Evolutionary conservation across 768 basidiomycete genomes (phyloP).

Genomic region (Antrodiella citrinella): DNA sequence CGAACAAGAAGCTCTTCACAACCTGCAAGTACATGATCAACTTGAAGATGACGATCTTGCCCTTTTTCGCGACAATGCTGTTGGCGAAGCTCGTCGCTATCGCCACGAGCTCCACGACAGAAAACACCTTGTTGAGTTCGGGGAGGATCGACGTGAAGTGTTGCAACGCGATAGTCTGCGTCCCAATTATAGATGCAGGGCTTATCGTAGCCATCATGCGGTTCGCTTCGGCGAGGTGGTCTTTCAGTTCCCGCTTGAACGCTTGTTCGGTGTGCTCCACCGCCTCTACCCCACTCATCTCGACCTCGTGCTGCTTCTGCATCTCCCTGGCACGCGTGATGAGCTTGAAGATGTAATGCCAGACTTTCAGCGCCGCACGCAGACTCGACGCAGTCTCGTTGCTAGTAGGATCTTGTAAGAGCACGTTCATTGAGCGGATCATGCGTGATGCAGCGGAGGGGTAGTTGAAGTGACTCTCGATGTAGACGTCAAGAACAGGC

Average conservation of each 20-base stretch:
- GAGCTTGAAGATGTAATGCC: conserved; percentile 95
- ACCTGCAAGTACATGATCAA: conserved; percentile 91
- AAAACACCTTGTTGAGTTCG: conserved; percentile 75
- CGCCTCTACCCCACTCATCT: conserved; percentile 73
- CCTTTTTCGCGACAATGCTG: conserved; percentile 66
- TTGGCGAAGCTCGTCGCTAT: conserved; percentile 83
- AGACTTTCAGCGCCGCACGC: conserved; percentile 88
- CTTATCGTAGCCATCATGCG: conserved; percentile 77
- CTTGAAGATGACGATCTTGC: conserved; percentile 89
- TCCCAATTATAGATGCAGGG: conserved; percentile 87
- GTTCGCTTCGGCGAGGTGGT: conserved; percentile 75
- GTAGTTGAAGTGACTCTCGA: conserved; percentile 81
- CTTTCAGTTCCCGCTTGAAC: conserved; percentile 77
- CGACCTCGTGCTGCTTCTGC: conserved; percentile 74
- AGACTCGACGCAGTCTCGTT: conserved; percentile 69
- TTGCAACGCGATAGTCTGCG: conserved; percentile 89
- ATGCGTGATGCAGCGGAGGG: conserved; percentile 77
- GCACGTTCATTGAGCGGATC: conserved; percentile 78
- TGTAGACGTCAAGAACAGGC: conserved; percentile 88
- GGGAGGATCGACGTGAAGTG: conserved; percentile 91
- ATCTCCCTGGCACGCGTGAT: conserved; percentile 84
- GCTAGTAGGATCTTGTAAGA: conserved; percentile 66
- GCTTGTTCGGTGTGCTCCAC: conserved; percentile 77
- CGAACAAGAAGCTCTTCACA: conserved; percentile 82
- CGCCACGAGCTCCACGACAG: conserved; percentile 76